Evolutionary conservation across 495 filamentous ascomycete species (phyloP).

Genomic region (Penicillium argentinense): DNA sequence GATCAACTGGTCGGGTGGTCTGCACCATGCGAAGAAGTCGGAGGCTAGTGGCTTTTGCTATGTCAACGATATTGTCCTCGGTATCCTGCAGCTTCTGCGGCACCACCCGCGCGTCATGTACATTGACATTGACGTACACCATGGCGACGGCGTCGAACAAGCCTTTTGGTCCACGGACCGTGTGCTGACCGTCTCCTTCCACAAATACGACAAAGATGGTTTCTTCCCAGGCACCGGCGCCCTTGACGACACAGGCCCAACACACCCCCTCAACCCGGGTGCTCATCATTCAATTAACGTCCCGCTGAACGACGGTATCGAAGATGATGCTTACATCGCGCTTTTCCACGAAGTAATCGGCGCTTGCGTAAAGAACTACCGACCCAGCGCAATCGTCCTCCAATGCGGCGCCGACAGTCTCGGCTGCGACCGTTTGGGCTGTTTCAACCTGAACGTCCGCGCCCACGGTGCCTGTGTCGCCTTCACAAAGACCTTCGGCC

Average conservation of each 20-base stretch:
- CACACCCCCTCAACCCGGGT: conserved; percentile 59
- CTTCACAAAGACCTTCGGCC: conserved; percentile 72
- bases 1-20: conserved; percentile 97
- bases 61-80: conserved; percentile 97
- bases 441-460: conserved; percentile 94
- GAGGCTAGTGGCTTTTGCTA: conserved; percentile 97
- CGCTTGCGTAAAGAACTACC: conserved; percentile 71
- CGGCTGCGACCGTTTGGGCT: conserved; percentile 87
- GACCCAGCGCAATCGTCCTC: conserved; percentile 83
- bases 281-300: conserved; percentile 67
- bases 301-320: conserved; percentile 76
- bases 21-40: conserved; percentile 96
- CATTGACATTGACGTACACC: conserved; percentile 97
- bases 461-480: conserved; percentile 90
- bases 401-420: conserved; percentile 97
- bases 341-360: conserved; percentile 83
- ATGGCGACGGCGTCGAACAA: conserved; percentile 95
- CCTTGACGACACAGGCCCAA: conserved; percentile 58
- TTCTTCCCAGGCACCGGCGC: conserved; percentile 71
- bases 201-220: conserved; percentile 87
- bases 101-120: conserved; percentile 91
- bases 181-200: conserved; percentile 94
- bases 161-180: conserved; percentile 96
- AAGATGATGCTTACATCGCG: conserved; percentile 83
- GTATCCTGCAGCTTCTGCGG: conserved; percentile 84